Evolutionary conservation across 2,329 filamentous ascomycete genomes (phyloP), one percentile per base, ranked within the genome.

Genomic region (Nigrograna mackinnonii): DNA sequence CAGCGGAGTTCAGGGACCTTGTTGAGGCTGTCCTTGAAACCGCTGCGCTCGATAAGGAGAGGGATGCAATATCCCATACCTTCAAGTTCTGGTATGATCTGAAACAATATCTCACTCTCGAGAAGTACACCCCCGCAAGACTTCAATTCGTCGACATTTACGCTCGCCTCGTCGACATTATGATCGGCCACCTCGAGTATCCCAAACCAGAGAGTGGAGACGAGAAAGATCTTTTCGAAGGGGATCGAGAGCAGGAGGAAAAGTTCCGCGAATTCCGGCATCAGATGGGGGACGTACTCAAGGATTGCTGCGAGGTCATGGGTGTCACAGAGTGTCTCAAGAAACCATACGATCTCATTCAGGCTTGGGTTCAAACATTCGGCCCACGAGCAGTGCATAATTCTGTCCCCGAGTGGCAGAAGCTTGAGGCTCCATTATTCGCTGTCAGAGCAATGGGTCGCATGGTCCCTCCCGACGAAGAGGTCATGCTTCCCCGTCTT

Each of bases 41-140:
- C 62, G 91, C 89, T 47, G 83, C 87, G 9, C 82, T 87, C 54
- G 94, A 99, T 67, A 85, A 84, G 64, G 92, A 96, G 40, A 84
- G 87, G 48, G 94, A 99, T 54, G 90, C 91, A 4, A 91, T 99
- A 50, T 89, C 90, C 40, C 84, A 94, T 59, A 99, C 95, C 0
- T 99, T 99, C 71, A 84, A 84, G 54, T 97, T 99, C 73, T 99
- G 94, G 94, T 97, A 95, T 66, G 94, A 99, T 64, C 79, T 99
- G 35, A 99, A 99, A 76, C 91, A 96, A 67, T 96, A 95, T 66
- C 78, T 99, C 35, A 91, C 91, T 2, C 71, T 99, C 39, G 92
- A 97, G 24, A 86, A 86, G 54, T 99, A 96, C 65, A 87, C 89
- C 38, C 81, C 91, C 57, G 87, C 91, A 30, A 84, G 91, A 38